Conservation (phyloP, 176 grass and related monocot species). For the Alloteropsis semialata region DNA sequence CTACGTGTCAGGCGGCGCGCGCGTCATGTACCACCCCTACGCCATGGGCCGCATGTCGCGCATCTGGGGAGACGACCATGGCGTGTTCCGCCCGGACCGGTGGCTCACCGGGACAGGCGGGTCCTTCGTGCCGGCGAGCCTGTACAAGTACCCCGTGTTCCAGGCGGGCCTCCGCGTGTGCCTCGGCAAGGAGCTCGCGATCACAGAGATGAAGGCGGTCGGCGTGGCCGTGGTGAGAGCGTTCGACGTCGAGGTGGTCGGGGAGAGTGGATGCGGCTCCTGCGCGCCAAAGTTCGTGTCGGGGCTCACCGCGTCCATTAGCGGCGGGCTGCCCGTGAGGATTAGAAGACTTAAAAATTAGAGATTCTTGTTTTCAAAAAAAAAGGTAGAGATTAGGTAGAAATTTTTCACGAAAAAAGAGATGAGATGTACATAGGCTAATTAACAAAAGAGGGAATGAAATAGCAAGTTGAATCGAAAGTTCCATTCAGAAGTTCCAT, state of each 20-base stretch:
- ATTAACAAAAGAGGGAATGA: neutral
- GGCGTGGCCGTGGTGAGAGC: conserved; percentile 46
- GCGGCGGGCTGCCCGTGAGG: conserved; percentile 56
- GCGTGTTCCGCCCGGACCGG: conserved; percentile 58
- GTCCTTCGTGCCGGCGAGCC: conserved; percentile 55
- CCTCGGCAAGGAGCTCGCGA: conserved; percentile 78
- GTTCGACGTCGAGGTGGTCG: conserved; percentile 63
- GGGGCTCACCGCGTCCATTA: conserved; percentile 66
- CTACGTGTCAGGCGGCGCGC: conserved; percentile 36
- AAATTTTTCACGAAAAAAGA: neutral
- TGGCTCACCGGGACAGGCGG: conserved; percentile 50
- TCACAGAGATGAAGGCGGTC: conserved; percentile 71
- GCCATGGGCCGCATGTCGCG: conserved; percentile 69
- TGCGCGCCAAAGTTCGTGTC: conserved; percentile 43
- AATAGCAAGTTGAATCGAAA: conserved; percentile 17
- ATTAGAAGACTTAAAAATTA: conserved; percentile 27
- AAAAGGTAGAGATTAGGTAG: neutral
- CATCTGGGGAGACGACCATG: conserved; percentile 72
- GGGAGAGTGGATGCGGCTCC: neutral
- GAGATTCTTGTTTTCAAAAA: neutral
- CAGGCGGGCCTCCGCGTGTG: conserved; percentile 74
- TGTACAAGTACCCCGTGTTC: conserved; percentile 74
- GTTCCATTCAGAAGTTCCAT: neutral
- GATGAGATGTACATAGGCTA: conserved; percentile 26
- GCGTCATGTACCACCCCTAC: conserved; percentile 75